Percentiles rank a stretch among this genome's conserved stretches.
phyloP scores from a whole-genome alignment of 2,329 filamentous ascomycete genomes.

The Scortechinia acanthostroma region DNA sequence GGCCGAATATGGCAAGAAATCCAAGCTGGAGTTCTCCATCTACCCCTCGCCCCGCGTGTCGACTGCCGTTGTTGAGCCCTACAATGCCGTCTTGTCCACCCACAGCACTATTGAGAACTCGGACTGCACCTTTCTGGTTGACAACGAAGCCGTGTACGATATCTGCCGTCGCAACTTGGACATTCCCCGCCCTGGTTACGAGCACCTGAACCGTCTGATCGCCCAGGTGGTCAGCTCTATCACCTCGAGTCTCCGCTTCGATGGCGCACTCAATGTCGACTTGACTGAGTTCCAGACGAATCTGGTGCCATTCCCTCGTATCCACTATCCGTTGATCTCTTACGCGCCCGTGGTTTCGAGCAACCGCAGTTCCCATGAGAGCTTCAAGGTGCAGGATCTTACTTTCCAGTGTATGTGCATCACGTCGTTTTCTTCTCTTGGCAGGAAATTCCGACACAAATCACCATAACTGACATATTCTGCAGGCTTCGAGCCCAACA shows the following conservation, averaged over 20 bases:
- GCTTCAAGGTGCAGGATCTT: slow-evolving; percentile 76
- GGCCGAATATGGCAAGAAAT: slow-evolving; percentile 72
- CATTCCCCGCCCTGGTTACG: slow-evolving; percentile 61
- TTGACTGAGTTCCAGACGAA: slow-evolving; percentile 76
- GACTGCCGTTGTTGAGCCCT: slow-evolving; percentile 66
- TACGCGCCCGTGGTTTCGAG: slow-evolving; percentile 67
- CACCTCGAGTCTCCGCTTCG: slow-evolving; percentile 66
- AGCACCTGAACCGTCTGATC: slow-evolving; percentile 68
- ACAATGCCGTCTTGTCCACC: slow-evolving; percentile 68
- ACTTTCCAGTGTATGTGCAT: slow-evolving; percentile 61
- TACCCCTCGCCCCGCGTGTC: slow-evolving; percentile 67
- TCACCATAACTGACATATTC: slow-evolving; percentile 8
- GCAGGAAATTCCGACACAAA: background rate
- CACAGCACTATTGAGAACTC: slow-evolving; percentile 73
- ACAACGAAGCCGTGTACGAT: slow-evolving; percentile 71
- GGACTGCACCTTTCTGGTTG: slow-evolving; percentile 73
- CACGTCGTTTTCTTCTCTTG: background rate
- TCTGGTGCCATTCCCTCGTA: slow-evolving; percentile 67
- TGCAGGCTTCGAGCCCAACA: slow-evolving; percentile 68
- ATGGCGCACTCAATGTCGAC: slow-evolving; percentile 68
- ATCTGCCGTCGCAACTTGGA: slow-evolving; percentile 69
- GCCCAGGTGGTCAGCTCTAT: slow-evolving; percentile 71
- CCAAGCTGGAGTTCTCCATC: slow-evolving; percentile 69
- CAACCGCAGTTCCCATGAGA: slow-evolving; percentile 75
- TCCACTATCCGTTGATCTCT: slow-evolving; percentile 69